phyloP scores from a whole-genome alignment of 2,329 filamentous ascomycete genomes.

The Exophiala viscosa region DNA sequence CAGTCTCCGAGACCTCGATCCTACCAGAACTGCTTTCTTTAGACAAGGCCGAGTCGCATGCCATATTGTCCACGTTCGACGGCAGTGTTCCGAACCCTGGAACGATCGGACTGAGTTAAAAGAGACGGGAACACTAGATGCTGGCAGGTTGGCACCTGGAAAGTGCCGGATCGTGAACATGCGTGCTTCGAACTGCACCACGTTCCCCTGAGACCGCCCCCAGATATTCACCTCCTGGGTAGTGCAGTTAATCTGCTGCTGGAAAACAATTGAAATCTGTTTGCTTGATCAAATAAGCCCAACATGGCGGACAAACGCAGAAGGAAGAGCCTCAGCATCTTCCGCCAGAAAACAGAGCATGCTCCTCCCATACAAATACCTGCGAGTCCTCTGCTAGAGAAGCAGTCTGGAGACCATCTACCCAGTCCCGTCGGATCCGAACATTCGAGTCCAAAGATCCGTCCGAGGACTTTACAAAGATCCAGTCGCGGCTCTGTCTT shows the following conservation, averaged over 20 bases:
- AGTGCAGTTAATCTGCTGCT: slow-evolving; percentile 8
- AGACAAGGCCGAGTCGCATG: not conserved
- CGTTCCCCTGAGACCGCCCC: not conserved
- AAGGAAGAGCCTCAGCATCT: slow-evolving; percentile 35
- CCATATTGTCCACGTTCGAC: not conserved
- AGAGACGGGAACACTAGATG: slow-evolving; percentile 8
- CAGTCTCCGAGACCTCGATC: slow-evolving; percentile 9
- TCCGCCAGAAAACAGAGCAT: slow-evolving; percentile 26
- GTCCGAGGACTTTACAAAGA: slow-evolving; percentile 44
- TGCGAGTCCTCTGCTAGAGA: slow-evolving; percentile 13
- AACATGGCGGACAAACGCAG: slow-evolving; percentile 31
- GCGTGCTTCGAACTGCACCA: slow-evolving; percentile 5
- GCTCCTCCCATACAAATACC: slow-evolving; percentile 17
- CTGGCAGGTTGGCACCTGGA: slow-evolving; percentile 7
- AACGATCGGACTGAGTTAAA: slow-evolving; percentile 2
- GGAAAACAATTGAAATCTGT: slow-evolving; percentile 1
- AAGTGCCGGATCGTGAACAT: slow-evolving; percentile 8
- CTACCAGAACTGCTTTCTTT: not conserved
- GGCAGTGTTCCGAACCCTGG: slow-evolving; percentile 2
- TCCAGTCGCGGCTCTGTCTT: slow-evolving; percentile 53
- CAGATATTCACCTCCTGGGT: slow-evolving; percentile 4
- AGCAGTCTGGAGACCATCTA: slow-evolving; percentile 34
- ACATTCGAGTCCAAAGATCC: slow-evolving; percentile 32
- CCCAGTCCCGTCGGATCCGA: slow-evolving; percentile 35
- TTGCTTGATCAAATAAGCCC: slow-evolving; percentile 2